These are phyloP conservation scores for Inonotus hispidus DNA, from an alignment of 1,284 basidiomycete species.

Conservation along the genomic window DNA sequence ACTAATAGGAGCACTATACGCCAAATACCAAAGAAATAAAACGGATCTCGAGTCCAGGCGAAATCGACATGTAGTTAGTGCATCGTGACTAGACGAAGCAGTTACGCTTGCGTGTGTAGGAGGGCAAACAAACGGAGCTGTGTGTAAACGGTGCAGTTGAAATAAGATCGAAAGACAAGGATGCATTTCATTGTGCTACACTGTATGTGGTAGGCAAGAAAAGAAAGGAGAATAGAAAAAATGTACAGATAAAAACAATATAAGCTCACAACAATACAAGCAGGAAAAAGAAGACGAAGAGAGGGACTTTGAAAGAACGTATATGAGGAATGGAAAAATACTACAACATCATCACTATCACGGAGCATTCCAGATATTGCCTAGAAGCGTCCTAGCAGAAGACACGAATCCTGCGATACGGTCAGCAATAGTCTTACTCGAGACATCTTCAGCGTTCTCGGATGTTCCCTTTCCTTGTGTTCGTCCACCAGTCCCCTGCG, in stretches of 20 bases:
- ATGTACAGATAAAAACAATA: background rate
- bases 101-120: background rate
- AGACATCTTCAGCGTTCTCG: background rate
- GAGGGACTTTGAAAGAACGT: no score
- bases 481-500: background rate
- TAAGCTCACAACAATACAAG: background rate
- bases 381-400: conserved; percentile 15
- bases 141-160: background rate
- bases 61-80: background rate
- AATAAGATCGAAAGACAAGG: background rate
- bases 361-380: conserved; percentile 15
- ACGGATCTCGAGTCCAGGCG: background rate
- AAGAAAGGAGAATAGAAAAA: background rate
- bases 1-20: background rate
- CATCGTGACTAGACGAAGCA: background rate
- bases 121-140: background rate
- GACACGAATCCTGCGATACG: conserved; percentile 14
- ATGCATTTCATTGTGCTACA: background rate
- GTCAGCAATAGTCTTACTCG: conserved; percentile 8
- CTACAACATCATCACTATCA: background rate
- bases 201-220: background rate
- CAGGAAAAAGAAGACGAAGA: background rate
- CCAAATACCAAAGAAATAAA: no score
- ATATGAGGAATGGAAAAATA: background rate
- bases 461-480: conserved; percentile 7